Conservation (phyloP, 495 filamentous ascomycete genomes). For the Neurospora tetraspora region DNA sequence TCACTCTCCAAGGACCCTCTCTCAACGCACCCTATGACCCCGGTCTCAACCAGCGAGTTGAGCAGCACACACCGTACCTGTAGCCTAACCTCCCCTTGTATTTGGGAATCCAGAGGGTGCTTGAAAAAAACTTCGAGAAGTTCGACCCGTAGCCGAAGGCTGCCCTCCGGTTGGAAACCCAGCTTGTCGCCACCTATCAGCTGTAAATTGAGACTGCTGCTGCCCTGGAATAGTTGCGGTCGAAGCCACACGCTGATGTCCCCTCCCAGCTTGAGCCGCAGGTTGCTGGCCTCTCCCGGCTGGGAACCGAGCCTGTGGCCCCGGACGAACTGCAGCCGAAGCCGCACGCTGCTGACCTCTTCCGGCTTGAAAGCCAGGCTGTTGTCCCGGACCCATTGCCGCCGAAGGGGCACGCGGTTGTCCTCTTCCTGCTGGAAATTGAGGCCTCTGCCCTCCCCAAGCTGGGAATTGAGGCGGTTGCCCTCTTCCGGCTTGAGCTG, state of each 20-base stretch:
- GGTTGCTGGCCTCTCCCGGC: background rate
- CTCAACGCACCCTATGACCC: background rate
- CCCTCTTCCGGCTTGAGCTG: background rate
- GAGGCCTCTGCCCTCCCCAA: no score
- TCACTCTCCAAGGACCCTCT: background rate
- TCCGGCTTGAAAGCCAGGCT: background rate
- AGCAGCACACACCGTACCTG: background rate
- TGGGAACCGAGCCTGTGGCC: background rate
- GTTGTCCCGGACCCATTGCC: background rate
- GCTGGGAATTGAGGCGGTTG: background rate
- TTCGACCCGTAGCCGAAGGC: background rate
- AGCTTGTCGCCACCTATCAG: background rate
- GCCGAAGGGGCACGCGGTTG: background rate
- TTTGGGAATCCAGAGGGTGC: background rate
- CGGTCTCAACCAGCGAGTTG: background rate
- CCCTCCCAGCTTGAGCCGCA: background rate
- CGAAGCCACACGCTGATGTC: background rate
- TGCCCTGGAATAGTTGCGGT: no score
- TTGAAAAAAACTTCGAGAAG: background rate
- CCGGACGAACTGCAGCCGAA: background rate
- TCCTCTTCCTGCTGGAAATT: background rate
- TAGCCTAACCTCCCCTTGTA: background rate
- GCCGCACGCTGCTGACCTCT: background rate
- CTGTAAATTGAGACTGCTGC: background rate
- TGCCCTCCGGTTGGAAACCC: background rate